Percentiles rank a stretch among this genome's conserved stretches.
phyloP scores from a whole-genome alignment of 805 yeast genomes.

The Yarrowia yakushimensis region DNA sequence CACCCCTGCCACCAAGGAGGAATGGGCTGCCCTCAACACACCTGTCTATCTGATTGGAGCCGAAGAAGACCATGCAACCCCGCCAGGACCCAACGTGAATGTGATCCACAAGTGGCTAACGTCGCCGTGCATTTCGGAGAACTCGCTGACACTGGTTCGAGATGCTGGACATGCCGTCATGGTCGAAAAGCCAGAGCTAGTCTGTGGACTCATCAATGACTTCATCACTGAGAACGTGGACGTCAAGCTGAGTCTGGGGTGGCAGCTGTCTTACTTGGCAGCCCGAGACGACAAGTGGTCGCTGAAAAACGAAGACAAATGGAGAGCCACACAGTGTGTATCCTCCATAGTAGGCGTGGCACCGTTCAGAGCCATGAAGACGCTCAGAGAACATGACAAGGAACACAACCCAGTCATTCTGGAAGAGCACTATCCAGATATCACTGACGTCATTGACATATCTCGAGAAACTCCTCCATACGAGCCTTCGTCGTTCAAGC shows the following conservation, averaged over 20 bases:
- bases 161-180: conserved; percentile 64
- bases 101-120: conserved; percentile 37
- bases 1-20: conserved; percentile 43
- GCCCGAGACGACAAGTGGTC: conserved; percentile 71
- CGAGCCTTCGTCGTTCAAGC: conserved; percentile 52
- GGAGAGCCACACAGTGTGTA: conserved; percentile 56
- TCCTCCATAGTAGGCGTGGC: conserved; percentile 41
- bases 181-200: conserved; percentile 58
- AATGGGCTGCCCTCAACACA: conserved; percentile 43
- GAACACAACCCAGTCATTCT: conserved; percentile 56
- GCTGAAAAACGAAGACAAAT: conserved; percentile 67
- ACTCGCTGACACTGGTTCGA: conserved; percentile 39
- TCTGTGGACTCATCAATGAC: conserved; percentile 58
- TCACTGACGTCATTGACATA: conserved; percentile 63
- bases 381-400: conserved; percentile 60
- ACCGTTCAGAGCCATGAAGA: conserved; percentile 68
- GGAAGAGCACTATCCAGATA: conserved; percentile 50
- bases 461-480: conserved; percentile 65
- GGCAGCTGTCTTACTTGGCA: conserved; percentile 58
- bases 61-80: conserved; percentile 53
- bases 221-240: conserved; percentile 52
- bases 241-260: conserved; percentile 58
- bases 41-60: conserved; percentile 61
- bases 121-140: conserved; percentile 35
- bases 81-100: conserved; percentile 40